phyloP scores from a whole-genome alignment of 2,329 filamentous ascomycete species.

The Colletotrichum trifolii region DNA sequence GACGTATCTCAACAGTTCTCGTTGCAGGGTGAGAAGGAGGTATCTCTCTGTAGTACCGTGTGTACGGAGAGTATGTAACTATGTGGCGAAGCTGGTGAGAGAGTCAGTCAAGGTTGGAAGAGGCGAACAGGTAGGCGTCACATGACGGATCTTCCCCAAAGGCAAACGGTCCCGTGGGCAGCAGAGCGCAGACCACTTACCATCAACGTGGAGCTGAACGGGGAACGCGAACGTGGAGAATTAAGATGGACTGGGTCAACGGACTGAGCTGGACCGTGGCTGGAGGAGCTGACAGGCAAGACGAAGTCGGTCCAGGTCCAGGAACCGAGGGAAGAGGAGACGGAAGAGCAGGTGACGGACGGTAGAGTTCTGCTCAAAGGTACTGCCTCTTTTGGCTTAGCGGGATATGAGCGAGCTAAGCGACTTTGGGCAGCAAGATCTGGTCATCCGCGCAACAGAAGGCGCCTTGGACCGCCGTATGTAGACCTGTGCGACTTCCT shows the following conservation, averaged over 20 bases:
- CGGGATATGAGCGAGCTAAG: background rate
- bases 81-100: too few relatives aligned
- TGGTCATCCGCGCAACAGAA: slow-evolving; percentile 25
- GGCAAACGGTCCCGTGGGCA: slow-evolving; percentile 20
- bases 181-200: background rate
- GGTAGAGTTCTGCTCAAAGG: slow-evolving; percentile 8
- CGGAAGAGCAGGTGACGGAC: slow-evolving; percentile 18
- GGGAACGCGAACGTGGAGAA: slow-evolving; percentile 9
- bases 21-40: too few relatives aligned
- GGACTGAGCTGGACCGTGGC: slow-evolving; percentile 23
- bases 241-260: background rate
- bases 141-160: slow-evolving; percentile 17
- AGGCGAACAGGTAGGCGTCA: slow-evolving; percentile 7
- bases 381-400: background rate
- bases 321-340: slow-evolving; percentile 22
- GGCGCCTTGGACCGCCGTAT: slow-evolving; percentile 17
- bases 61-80: too few relatives aligned
- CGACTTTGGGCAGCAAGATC: background rate
- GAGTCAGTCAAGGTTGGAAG: background rate
- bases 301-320: slow-evolving; percentile 12
- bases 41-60: too few relatives aligned
- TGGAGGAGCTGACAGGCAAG: slow-evolving; percentile 19
- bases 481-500: background rate
- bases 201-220: slow-evolving; percentile 5
- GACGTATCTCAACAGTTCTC: too few relatives aligned